Base-by-base conservation (phyloP, 352 stramenopile species). In the Phytophthora sp. region DNA sequence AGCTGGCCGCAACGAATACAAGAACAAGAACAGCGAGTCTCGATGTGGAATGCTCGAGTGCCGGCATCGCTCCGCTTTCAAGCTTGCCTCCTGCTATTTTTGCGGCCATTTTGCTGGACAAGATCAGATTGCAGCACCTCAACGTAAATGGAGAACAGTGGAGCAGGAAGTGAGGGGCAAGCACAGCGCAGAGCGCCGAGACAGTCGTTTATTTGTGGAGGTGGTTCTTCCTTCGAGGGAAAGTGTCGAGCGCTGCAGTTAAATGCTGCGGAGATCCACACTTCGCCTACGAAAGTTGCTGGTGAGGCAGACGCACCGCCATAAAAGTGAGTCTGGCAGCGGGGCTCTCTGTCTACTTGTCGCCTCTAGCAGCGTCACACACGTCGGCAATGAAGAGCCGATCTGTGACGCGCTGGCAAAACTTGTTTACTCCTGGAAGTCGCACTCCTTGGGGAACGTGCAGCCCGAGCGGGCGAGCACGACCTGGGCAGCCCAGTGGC, bases 391-490 rank as follows among this genome's bases (percentile, higher is more conserved):
- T 54, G 45, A 72, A 37, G 64, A 27, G 9, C 28, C 21, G 38
- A 55, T 26, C 34, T 27, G 17, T 11, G 31, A 54, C 23, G 30
- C 24, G 46, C 32, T 51, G 23, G 37, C 46, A 56, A 51, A 46
- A 28, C 7, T 24, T 24, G 20, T 46, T 66, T 96, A 97, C 37
- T 91, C 76, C 21, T 88, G 83, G 82, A 96, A 99, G 59, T 96
- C 82, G 76, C 96, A 99, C 54, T 81, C 79, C 45, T 87, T 75
- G 50, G 92, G 89, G 73, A 99, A 94, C 58, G 94, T 98, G 74
- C 97, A 99, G 74, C 98, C 98, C 58, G 94, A 99, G 61, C 88
- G 82, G 65, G 98, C 95, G 61, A 99, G 99, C 72, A 99, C 97
- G 39, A 98, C 91, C 66, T 97, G 84, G 30, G 97, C 97, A 43